Evolutionary conservation across 345 rosid genomes (phyloP).

Genomic region (Sonneratia caseolaris): DNA sequence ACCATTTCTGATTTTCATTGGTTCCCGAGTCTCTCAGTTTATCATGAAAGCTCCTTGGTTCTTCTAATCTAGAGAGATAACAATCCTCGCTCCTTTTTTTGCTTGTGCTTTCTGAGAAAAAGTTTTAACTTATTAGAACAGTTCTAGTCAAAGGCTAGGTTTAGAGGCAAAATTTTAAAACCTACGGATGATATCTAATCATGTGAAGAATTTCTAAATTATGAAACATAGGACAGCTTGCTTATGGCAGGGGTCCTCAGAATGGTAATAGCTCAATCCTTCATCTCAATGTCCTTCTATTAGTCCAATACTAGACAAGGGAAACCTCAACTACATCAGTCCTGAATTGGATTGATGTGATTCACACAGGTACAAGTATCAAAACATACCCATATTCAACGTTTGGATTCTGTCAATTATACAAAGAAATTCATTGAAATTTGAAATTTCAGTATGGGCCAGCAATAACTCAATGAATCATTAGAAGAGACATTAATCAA

Average conservation of each 20-base stretch:
- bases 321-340: not conserved
- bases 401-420: not conserved
- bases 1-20: constrained; percentile 33
- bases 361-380: not conserved
- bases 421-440: not conserved
- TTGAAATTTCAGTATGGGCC: not conserved
- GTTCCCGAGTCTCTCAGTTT: constrained; percentile 26
- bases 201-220: not conserved
- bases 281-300: not conserved
- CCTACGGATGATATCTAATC: not conserved
- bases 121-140: constrained; percentile 11
- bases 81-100: constrained; percentile 41
- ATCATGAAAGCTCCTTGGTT: constrained; percentile 25
- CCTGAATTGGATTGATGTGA: not conserved
- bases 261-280: not conserved
- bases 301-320: not conserved
- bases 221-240: not conserved
- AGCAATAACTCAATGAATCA: not conserved
- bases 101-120: constrained; percentile 60
- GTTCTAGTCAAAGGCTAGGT: not conserved
- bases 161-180: not conserved
- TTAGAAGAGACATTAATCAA: not conserved
- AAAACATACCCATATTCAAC: not conserved
- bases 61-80: constrained; percentile 35
- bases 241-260: not conserved